A percentile compares a stretch with the other conserved stretches of the same genome.
phyloP scores from a whole-genome alignment of 768 basidiomycete genomes.

The Termitomyces sp. region DNA sequence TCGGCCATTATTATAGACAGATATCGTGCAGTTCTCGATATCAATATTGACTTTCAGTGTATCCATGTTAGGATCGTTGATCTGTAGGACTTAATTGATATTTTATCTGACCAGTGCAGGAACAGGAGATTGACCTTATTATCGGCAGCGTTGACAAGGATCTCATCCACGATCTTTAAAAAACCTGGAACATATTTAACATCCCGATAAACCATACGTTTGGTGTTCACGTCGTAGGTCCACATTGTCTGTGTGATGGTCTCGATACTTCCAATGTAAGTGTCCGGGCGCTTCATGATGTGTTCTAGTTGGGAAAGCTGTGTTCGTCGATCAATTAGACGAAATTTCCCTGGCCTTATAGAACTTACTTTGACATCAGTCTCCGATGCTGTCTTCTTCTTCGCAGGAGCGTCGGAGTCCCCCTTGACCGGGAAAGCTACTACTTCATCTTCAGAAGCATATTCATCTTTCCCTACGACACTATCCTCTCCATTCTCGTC shows the following conservation, averaged over 20 bases:
- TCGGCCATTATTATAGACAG: slow-evolving; percentile 91
- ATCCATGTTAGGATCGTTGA: slow-evolving; percentile 91
- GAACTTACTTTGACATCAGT: slow-evolving; percentile 78
- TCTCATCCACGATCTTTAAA: slow-evolving; percentile 99
- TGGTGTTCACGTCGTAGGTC: slow-evolving; percentile 83
- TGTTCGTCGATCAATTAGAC: neutral
- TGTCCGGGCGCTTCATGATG: slow-evolving; percentile 86
- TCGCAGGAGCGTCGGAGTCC: slow-evolving; percentile 28
- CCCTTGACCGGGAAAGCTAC: slow-evolving; percentile 18
- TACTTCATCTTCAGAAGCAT: slow-evolving; percentile 34
- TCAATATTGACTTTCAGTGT: slow-evolving; percentile 86
- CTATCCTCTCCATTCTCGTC: slow-evolving; percentile 56
- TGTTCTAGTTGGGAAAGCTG: slow-evolving; percentile 95
- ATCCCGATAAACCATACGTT: slow-evolving; percentile 78
- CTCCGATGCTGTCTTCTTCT: slow-evolving; percentile 88
- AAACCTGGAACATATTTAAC: slow-evolving; percentile 95
- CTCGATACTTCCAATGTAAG: slow-evolving; percentile 96
- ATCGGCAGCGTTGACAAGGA: slow-evolving; percentile 97
- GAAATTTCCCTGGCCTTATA: neutral
- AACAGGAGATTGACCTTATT: slow-evolving; percentile 70
- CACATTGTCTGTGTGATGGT: slow-evolving; percentile 84
- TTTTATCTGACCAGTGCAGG: neutral
- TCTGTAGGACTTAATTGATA: slow-evolving; percentile 37
- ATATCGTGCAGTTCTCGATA: slow-evolving; percentile 77
- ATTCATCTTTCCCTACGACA: slow-evolving; percentile 34